Evolutionary conservation across 371 early-diverging fungal genomes (phyloP), one percentile per base, ranked within the genome.

Genomic region (Funneliformis caledonium): DNA sequence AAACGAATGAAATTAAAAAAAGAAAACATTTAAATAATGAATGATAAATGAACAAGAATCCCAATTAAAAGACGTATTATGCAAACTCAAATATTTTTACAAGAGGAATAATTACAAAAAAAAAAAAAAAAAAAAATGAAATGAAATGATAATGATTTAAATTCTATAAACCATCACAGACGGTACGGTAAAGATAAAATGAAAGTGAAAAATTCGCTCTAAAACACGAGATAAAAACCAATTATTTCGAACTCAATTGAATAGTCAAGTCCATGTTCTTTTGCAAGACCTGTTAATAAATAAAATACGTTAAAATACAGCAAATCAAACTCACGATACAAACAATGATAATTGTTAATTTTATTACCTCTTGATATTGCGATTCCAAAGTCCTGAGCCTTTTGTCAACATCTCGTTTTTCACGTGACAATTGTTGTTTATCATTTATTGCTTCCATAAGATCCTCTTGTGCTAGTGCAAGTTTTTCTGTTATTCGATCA

Each of bases 231-330:
- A 37, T 37, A 3, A 3, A 37, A 37, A 37, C 3, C 37, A 37
- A 37, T 37, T 56, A 73, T 31, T 31, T 75, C 33, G 61, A 22
- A 60, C 37, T 75, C 42, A 75, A 19, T 75, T 75, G 11, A 52
- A 75, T 59, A 11, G 43, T 19, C 16, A 75, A 59, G 9, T 75
- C 75, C 75, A 75, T 75, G 19, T 75, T 75, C 43, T 75, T 75
- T n/a, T 26, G 59, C 19, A 52, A n/a, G 6, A 75, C n/a, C 75
- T 75, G 59, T 22, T 37, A 19, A 50, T 33, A 33, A 42, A n/a
- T 5, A 26, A n/a, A 70, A 70, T 47, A n/a, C 33, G 16, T 43
- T 26, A 26, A 22, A 52, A 14, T 22, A 52, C 37, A 19, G 4
- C 26, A 33, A 31, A 16, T 56, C 37, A 12, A 59, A 59, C 2